Percentiles rank a stretch among this genome's conserved stretches.
phyloP scores from a whole-genome alignment of 805 yeast species.

The Clavispora carvajalis region DNA sequence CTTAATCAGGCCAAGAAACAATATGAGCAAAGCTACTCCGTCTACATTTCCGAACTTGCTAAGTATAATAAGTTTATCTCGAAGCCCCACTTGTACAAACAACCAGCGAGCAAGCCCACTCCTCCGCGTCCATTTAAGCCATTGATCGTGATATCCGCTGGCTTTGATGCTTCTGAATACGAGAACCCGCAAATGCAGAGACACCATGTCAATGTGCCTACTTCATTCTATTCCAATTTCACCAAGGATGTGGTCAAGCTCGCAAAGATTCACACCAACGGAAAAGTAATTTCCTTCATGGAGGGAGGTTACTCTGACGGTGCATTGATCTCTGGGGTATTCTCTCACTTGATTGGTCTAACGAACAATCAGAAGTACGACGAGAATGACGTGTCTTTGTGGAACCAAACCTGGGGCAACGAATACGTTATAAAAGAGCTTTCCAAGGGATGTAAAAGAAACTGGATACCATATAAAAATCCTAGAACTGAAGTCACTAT shows the following conservation, averaged over 20 bases:
- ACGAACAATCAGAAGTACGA: constrained; percentile 36
- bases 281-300: constrained; percentile 60
- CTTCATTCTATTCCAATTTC: constrained; percentile 67
- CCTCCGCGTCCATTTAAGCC: constrained; percentile 39
- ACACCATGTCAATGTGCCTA: constrained; percentile 77
- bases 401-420: constrained; percentile 65
- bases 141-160: constrained; percentile 73
- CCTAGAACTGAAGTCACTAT: constrained; percentile 47
- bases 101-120: constrained; percentile 23
- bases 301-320: constrained; percentile 89
- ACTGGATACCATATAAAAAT: constrained; percentile 56
- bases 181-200: constrained; percentile 84
- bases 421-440: constrained; percentile 59
- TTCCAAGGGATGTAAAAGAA: constrained; percentile 60
- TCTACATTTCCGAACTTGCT: constrained; percentile 20
- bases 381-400: constrained; percentile 28
- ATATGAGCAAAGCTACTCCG: constrained; percentile 32
- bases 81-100: constrained; percentile 27
- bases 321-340: constrained; percentile 73
- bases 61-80: constrained; percentile 27
- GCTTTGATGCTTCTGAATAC: constrained; percentile 82
- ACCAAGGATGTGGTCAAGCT: constrained; percentile 67
- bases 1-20: constrained; percentile 44
- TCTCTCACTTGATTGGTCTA: constrained; percentile 71
- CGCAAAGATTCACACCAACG: constrained; percentile 56